These are phyloP conservation scores for Hypoxylon fragiforme DNA, from an alignment of 495 filamentous ascomycete species.

Conservation along the genomic window DNA sequence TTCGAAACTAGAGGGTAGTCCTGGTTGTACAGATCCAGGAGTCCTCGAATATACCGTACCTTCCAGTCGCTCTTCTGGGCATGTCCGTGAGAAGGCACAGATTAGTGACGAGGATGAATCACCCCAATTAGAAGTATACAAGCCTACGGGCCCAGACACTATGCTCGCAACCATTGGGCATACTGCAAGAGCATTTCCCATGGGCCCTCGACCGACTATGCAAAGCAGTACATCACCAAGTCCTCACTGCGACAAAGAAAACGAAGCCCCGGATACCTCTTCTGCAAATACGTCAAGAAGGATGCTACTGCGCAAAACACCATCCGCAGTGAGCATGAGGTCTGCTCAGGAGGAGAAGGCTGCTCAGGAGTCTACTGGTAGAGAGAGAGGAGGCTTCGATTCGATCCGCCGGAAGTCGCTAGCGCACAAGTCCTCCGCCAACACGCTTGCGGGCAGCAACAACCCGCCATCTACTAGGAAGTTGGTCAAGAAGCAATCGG, in stretches of 20 bases:
- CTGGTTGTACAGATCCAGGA: constrained; percentile 18
- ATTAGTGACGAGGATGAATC: constrained; percentile 55
- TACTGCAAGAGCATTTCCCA: constrained; percentile 43
- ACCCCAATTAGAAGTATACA: constrained; percentile 18
- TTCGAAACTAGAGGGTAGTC: constrained; percentile 49
- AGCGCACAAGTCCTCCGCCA: constrained; percentile 29
- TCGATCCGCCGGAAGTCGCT: constrained; percentile 12
- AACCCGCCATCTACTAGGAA: constrained; percentile 22
- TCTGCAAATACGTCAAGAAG: not conserved
- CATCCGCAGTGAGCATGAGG: constrained; percentile 12
- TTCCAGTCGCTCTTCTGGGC: constrained; percentile 45
- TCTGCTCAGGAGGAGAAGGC: constrained; percentile 6
- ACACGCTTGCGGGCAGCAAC: constrained; percentile 39
- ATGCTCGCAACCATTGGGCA: constrained; percentile 16
- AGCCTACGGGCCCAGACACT: constrained; percentile 11
- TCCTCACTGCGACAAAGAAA: constrained; percentile 15
- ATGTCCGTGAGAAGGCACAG: constrained; percentile 64
- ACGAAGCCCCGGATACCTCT: constrained; percentile 13
- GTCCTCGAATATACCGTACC: constrained; percentile 45
- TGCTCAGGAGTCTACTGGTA: constrained; percentile 3
- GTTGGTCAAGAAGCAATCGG: constrained; percentile 30
- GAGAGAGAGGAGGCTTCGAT: constrained; percentile 11
- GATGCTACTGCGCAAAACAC: constrained; percentile 4
- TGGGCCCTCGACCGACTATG: constrained; percentile 43
- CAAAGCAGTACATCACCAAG: constrained; percentile 32